Conservation (phyloP, 2,329 filamentous ascomycete genomes). For the Penicillium sp. region DNA sequence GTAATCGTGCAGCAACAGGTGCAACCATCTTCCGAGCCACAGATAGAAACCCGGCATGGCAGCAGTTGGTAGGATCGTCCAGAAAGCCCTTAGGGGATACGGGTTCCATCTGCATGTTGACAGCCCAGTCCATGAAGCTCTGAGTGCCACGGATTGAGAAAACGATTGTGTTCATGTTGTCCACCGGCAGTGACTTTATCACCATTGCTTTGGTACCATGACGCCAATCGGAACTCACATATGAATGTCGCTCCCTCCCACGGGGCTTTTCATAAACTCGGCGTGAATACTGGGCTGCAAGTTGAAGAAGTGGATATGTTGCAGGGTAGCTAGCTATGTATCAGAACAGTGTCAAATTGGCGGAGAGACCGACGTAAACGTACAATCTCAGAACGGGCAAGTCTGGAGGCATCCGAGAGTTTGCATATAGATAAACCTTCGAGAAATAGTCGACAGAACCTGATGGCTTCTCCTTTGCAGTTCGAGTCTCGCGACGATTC, state of each 20-base stretch:
- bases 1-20: conserved; percentile 69
- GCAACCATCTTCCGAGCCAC: conserved; percentile 73
- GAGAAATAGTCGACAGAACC: conserved; percentile 59
- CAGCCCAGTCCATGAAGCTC: conserved; percentile 80
- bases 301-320: conserved; percentile 73
- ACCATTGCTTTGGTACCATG: conserved; percentile 82
- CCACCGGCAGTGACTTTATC: conserved; percentile 76
- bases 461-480: conserved; percentile 6
- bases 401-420: conserved; percentile 68
- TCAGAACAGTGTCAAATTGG: background rate
- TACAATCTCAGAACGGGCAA: conserved; percentile 68
- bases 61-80: conserved; percentile 73
- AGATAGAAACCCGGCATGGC: conserved; percentile 76
- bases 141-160: conserved; percentile 81
- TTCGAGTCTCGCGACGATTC: conserved; percentile 1
- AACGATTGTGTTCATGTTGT: conserved; percentile 74
- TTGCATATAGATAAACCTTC: conserved; percentile 76
- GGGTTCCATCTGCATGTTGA: conserved; percentile 73
- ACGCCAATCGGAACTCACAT: conserved; percentile 69
- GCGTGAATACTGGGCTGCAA: conserved; percentile 76
- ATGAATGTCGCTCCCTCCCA: conserved; percentile 64
- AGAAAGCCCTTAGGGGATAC: conserved; percentile 67
- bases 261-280: conserved; percentile 68
- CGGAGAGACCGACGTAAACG: conserved; percentile 22
- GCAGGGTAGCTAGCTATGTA: conserved; percentile 59